Evolutionary conservation across 352 stramenopile genomes (phyloP).

Genomic region (Globisporangium yorkense): DNA sequence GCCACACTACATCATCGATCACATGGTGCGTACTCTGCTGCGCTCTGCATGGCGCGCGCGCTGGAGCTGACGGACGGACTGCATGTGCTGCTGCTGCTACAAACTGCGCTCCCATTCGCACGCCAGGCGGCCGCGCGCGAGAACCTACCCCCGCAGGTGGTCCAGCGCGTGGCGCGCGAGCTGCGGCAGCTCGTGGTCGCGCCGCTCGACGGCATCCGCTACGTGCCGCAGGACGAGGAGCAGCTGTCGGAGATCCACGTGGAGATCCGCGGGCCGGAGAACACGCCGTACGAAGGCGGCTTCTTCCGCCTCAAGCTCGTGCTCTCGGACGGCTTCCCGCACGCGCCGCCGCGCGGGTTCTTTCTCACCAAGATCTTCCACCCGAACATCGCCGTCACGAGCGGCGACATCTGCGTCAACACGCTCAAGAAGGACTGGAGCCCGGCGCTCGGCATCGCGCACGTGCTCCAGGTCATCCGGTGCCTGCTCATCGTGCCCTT

Average conservation of each 20-base stretch:
- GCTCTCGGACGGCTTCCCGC: conserved; percentile 84
- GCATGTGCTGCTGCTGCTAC: background rate
- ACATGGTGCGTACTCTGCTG: too few species aligned
- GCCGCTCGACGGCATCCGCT: conserved; percentile 90
- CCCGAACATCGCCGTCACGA: conserved; percentile 94
- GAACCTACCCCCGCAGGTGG: conserved; percentile 85
- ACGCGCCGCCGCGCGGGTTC: conserved; percentile 84
- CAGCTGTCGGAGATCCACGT: conserved; percentile 91
- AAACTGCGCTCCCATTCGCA: background rate
- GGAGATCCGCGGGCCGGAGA: conserved; percentile 95
- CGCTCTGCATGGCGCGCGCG: too few species aligned
- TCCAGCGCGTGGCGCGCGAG: conserved; percentile 90
- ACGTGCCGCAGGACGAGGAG: conserved; percentile 90
- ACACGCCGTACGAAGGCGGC: conserved; percentile 96
- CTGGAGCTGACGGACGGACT: background rate
- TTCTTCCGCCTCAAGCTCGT: conserved; percentile 96
- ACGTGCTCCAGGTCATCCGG: conserved; percentile 97
- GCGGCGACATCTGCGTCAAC: conserved; percentile 99
- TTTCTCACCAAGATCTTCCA: conserved; percentile 99
- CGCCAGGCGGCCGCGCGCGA: conserved; percentile 31
- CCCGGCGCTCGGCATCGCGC: conserved; percentile 89
- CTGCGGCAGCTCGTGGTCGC: conserved; percentile 87
- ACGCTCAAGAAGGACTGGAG: conserved; percentile 99
- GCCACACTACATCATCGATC: too few species aligned
- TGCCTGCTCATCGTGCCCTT: conserved; percentile 99